Percentiles rank a stretch among this genome's conserved stretches.
Conservation (phyloP, 306 rosid species). For the Luffa aegyptiaca region DNA sequence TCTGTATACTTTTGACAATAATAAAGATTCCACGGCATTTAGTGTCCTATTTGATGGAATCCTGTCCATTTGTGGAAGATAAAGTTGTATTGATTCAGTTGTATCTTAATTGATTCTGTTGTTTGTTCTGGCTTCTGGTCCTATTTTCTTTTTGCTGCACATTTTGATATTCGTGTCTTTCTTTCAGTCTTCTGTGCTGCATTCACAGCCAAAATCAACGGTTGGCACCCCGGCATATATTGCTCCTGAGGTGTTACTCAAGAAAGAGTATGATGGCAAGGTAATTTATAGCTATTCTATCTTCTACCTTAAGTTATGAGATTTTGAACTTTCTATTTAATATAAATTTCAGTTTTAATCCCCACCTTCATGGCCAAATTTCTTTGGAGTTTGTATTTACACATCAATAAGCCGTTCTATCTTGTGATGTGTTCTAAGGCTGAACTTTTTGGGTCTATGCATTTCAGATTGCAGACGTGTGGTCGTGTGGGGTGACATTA, state of each 20-base stretch:
- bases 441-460: not conserved
- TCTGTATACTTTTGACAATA: not conserved
- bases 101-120: not conserved
- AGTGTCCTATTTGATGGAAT: not conserved
- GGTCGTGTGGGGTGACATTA: conserved; percentile 99
- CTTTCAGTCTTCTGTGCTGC: conserved; percentile 81
- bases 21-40: not conserved
- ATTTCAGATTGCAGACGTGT: conserved; percentile 86
- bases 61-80: not conserved
- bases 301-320: not conserved
- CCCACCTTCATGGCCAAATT: not conserved
- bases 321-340: not conserved
- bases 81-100: not conserved
- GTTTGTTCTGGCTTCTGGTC: not conserved
- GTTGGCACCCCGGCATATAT: conserved; percentile 98
- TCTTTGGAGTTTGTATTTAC: not conserved
- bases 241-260: conserved; percentile 92
- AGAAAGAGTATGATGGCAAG: conserved; percentile 99
- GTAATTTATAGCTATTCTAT: conserved; percentile 21
- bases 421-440: not conserved
- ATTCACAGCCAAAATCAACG: conserved; percentile 94
- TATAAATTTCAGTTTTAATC: not conserved
- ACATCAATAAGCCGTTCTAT: not conserved
- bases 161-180: conserved; percentile 14
- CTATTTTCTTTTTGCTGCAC: conserved; percentile 10